Base-by-base conservation (phyloP, 805 yeast genomes). In the Myxozyma geophila region DNA sequence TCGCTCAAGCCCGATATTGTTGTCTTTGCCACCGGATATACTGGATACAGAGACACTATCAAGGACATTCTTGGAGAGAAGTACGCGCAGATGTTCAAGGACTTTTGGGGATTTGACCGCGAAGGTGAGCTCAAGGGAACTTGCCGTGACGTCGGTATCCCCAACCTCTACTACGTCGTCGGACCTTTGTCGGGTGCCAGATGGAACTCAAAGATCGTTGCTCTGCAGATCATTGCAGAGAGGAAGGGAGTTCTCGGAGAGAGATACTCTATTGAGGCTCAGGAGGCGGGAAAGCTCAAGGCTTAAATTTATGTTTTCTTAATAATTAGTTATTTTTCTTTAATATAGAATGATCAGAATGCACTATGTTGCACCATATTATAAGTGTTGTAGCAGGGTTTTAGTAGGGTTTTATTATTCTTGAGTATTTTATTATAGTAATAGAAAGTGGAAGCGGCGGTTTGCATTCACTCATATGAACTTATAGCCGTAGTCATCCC, bases 21-120 rank as follows among this genome's bases (percentile, higher is more conserved):
- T 41, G 82, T 80, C 7, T 74, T 79, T 66, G 82, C 82, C 6
- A 80, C 83, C 10, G 83, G 83, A 3, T 80, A 77, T 62, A 74
- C 80, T 33, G 79, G 79, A 65, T 77, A 78, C 79, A 76, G 70
- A 68, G 81, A 79, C 47, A 77, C 81, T 28, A 80, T 80, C 12
- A 69, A 72, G 48, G 74, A 73, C 57, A 69, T 77, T 28, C 77
- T 79, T 62, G 81, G 81, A 23, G 73, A 73, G 13, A 69, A 75
- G 40, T 75, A 77, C 54, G 78, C 80, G n/a, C 67, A 70, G 36
- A 70, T 71, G 58, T 69, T 80, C 64, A 74, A 76, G 33, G 43
- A 36, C 12, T 76, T 79, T 17, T 80, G 83, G 83, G 78, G 79
- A 13, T 69, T 78, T 43, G 81, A 80, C 67, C 74, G 76, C 7